A percentile compares a stretch with the other conserved stretches of the same genome.
Conservation (phyloP, 768 basidiomycete genomes). For the Russula emetica region DNA sequence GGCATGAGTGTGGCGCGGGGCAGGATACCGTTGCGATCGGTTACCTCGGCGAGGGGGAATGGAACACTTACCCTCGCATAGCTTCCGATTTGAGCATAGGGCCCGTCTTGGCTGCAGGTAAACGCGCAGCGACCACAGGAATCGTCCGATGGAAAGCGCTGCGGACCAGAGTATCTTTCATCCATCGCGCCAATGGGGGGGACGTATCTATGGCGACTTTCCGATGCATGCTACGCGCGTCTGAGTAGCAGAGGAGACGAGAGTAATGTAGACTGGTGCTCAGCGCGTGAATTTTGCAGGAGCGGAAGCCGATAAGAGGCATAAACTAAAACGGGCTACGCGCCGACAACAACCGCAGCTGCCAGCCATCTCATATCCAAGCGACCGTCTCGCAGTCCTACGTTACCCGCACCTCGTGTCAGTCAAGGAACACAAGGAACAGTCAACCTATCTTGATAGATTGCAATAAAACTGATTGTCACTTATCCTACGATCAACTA, state of each 20-base stretch:
- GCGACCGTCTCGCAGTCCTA: not conserved
- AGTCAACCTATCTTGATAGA: not conserved
- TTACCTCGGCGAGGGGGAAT: not conserved
- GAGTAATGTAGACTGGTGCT: not conserved
- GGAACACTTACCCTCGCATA: conserved; percentile 52
- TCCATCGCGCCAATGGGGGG: conserved; percentile 50
- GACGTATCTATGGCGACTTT: conserved; percentile 32
- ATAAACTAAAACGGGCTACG: not conserved
- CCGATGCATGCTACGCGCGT: conserved; percentile 5
- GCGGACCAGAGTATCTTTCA: conserved; percentile 54
- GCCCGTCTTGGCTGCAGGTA: conserved; percentile 54
- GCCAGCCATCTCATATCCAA: not conserved
- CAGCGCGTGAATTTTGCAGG: not conserved
- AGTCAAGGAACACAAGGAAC: not conserved
- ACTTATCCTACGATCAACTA: not conserved
- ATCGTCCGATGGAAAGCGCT: conserved; percentile 60
- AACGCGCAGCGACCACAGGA: conserved; percentile 62
- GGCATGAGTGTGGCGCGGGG: not conserved
- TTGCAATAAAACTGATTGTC: not conserved
- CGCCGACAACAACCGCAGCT: no score
- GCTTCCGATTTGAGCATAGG: conserved; percentile 51
- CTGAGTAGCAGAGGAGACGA: not conserved
- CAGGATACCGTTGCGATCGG: not conserved
- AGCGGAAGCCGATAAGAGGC: not conserved
- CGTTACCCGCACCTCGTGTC: not conserved